Conservation (phyloP, 2,329 filamentous ascomycete genomes). For the Colletotrichum siamense region DNA sequence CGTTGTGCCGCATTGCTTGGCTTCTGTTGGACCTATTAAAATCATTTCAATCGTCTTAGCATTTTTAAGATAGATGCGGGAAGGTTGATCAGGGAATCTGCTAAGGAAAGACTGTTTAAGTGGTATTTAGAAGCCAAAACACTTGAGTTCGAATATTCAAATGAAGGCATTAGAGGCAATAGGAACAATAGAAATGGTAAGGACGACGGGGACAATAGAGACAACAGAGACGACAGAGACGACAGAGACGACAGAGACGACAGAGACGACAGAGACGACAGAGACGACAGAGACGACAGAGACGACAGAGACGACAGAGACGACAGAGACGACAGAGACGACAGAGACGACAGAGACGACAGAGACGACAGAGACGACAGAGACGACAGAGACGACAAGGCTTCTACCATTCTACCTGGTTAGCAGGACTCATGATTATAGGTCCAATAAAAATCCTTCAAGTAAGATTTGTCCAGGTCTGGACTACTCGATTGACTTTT, state of each 20-base stretch:
- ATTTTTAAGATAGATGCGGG: not conserved
- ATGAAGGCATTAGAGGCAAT: not conserved
- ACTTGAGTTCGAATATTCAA: not conserved
- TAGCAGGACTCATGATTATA: not conserved
- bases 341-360: not conserved
- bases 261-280: not conserved
- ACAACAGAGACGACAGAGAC: not conserved
- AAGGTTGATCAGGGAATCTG: not conserved
- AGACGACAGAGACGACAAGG: not conserved
- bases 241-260: not conserved
- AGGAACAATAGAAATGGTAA: not conserved
- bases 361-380: not conserved
- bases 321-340: not conserved
- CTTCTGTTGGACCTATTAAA: not conserved
- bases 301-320: not conserved
- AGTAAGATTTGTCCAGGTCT: not conserved
- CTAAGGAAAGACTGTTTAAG: not conserved
- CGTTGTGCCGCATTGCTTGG: conserved; percentile 7
- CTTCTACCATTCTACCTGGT: not conserved
- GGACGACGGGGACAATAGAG: not conserved
- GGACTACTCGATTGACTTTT: not conserved
- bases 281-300: not conserved
- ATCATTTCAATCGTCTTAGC: not conserved
- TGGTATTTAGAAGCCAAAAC: no score
- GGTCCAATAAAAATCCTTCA: not conserved